Evolutionary conservation across 257 asterid genomes (phyloP).

Genomic region (Solanum stenotomum): DNA sequence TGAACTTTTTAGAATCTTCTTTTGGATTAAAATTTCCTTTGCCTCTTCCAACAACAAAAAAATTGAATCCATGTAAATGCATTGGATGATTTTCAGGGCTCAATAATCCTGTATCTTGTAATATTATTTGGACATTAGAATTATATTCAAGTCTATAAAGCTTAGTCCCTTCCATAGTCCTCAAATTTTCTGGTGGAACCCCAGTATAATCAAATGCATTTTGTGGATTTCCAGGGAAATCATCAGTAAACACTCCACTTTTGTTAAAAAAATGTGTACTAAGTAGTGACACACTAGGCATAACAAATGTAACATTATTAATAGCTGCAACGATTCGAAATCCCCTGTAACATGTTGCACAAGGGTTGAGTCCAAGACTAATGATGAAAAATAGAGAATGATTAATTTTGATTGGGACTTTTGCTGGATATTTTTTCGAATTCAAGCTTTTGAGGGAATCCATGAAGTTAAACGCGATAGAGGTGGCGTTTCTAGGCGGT

Average conservation of each 20-base stretch:
- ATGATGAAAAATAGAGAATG: constrained; percentile 45
- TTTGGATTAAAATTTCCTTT: constrained; percentile 30
- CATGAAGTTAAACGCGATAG: constrained; percentile 21
- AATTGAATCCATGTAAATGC: constrained; percentile 53
- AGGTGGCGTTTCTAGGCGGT: constrained; percentile 38
- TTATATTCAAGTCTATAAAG: constrained; percentile 35
- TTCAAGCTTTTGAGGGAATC: constrained; percentile 38
- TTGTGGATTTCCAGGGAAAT: constrained; percentile 43
- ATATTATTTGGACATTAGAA: constrained; percentile 40
- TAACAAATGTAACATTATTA: constrained; percentile 42
- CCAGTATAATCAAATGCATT: constrained; percentile 36
- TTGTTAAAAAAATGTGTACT: constrained; percentile 44
- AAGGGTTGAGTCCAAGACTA: constrained; percentile 38
- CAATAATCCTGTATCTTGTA: constrained; percentile 52
- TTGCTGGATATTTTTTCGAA: constrained; percentile 27
- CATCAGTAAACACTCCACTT: constrained; percentile 45
- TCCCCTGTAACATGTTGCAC: constrained; percentile 24
- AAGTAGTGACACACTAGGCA: constrained; percentile 41
- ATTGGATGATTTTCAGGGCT: constrained; percentile 47
- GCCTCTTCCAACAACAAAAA: constrained; percentile 44
- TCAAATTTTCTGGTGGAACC: constrained; percentile 27
- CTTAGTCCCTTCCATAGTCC: constrained; percentile 42
- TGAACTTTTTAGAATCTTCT: constrained; percentile 28
- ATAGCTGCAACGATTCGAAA: constrained; percentile 33
- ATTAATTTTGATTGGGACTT: constrained; percentile 29